A percentile compares a stretch with the other conserved stretches of the same genome.
These are phyloP conservation scores for Fraxinus sp. DNA, from an alignment of 305 asterid species.

Conservation along the genomic window DNA sequence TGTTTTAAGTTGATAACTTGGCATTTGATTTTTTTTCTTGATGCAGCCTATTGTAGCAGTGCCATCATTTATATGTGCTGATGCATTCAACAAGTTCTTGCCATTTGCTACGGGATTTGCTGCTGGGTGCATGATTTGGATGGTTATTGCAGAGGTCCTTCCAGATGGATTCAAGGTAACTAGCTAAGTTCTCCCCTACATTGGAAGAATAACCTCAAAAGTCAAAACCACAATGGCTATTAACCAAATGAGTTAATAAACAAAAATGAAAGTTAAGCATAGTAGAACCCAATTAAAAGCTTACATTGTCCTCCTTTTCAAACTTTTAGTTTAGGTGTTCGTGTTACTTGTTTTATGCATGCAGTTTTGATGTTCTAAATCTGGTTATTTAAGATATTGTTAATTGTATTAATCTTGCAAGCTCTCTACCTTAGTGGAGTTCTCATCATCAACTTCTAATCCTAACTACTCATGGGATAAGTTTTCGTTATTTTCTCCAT, in stretches of 20 bases:
- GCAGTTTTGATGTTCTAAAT: not conserved
- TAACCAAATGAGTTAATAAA: not conserved
- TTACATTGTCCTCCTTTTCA: not conserved
- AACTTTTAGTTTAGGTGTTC: not conserved
- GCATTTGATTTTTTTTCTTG: slow-evolving; percentile 28
- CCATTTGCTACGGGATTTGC: slow-evolving; percentile 99
- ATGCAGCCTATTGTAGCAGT: slow-evolving; percentile 97
- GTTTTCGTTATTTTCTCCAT: not conserved
- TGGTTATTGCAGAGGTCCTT: slow-evolving; percentile 94
- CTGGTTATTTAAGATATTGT: not conserved
- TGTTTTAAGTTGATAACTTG: slow-evolving; percentile 11
- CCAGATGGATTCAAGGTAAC: slow-evolving; percentile 94
- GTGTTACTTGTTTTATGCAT: not conserved
- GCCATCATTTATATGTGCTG: slow-evolving; percentile 95
- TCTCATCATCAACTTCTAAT: not conserved
- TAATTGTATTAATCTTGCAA: not conserved
- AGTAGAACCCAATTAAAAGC: not conserved
- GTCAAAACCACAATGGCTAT: not conserved
- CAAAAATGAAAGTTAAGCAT: slow-evolving; percentile 31
- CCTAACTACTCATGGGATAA: not conserved
- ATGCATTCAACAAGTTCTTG: slow-evolving; percentile 88
- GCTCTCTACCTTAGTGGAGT: not conserved
- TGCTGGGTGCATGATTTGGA: slow-evolving; percentile 99
- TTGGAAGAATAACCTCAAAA: not conserved
- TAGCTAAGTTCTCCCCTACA: not conserved